These are phyloP conservation scores for Acanthamoeba divionensis DNA, from an alignment of 208 protist genomes.

Conservation along the genomic window DNA sequence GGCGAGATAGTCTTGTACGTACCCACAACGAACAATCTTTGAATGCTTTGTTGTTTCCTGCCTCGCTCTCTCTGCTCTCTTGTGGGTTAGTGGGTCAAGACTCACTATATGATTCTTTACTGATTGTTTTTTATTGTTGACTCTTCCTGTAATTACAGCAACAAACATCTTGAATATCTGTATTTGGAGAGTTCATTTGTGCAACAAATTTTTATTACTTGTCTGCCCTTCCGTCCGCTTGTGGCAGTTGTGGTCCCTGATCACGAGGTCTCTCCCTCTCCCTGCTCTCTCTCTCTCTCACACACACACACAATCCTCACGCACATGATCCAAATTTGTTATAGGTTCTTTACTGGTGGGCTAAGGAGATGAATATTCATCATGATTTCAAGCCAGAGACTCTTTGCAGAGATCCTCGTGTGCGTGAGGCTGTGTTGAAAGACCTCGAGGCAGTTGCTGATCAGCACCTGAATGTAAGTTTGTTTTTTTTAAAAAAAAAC, in stretches of 20 bases:
- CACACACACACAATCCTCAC: too few relatives aligned
- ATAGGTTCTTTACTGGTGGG: conserved; percentile 29
- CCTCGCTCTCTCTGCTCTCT: neutral
- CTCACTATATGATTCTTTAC: neutral
- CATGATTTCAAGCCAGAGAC: conserved; percentile 2
- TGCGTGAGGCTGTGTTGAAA: conserved; percentile 13
- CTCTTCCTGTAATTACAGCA: neutral
- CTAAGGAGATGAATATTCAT: conserved; percentile 40
- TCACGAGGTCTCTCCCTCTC: too few relatives aligned
- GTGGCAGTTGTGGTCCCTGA: conserved; percentile 80
- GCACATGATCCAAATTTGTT: too few relatives aligned
- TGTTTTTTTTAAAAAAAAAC: neutral
- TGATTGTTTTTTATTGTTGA: neutral
- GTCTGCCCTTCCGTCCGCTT: conserved; percentile 60
- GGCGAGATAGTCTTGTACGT: conserved; percentile 70
- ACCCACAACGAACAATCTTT: neutral
- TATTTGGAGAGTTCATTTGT: conserved; percentile 58
- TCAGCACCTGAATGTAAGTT: neutral
- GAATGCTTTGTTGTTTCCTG: neutral
- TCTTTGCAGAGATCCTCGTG: conserved; percentile 11
- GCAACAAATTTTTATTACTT: conserved; percentile 61
- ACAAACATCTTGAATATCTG: conserved; percentile 36
- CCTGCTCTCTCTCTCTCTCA: too few relatives aligned
- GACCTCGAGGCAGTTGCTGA: conserved; percentile 34
- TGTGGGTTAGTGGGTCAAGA: neutral